Base-by-base conservation (phyloP, 495 filamentous ascomycete genomes). In the Melanomma pulvis-pyrius region DNA sequence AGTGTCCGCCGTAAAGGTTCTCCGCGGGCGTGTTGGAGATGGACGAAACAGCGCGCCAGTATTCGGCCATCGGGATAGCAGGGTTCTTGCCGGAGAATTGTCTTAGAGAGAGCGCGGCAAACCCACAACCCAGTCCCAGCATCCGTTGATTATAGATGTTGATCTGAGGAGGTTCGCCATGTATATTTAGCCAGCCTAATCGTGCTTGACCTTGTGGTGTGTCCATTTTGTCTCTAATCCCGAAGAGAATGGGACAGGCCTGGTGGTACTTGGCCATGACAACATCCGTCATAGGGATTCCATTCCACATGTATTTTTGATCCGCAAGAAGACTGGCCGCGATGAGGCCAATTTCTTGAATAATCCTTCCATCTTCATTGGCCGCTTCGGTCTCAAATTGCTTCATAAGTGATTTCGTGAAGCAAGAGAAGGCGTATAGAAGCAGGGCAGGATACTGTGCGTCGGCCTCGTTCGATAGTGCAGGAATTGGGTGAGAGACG, bases 181-280 rank as follows among this genome's bases (percentile, higher is more conserved):
- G 77, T 13, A 72, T 82, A 63, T 81, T 84, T 71, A 74, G 74
- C 92, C 92, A 97, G 3, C 93, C 93, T 1, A 97, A 74, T n/a
- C 85, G 82, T 34, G 73, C 68, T 8, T 85, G 82, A 5, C 92
- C 92, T 21, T 81, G 79, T 49, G 88, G 82, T 0, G 89, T 96
- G 54, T 84, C 88, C 68, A 96, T 90, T 52, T 80, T 84, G 34
- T 90, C 93, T 22, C 83, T 82, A 70, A 92, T 87, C 21, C 96
- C 96, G 75, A 90, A 98, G 12, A 99, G 80, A 12, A 92, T 88
- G 3, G 96, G 93, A 71, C 92, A 96, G 26, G 85, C 81, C 5
- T 88, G 80, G 44, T 90, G 86, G 65, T 91, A 88, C 74, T 98
- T 97, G 29, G 94, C 92, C 73, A 96, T 84, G 22, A 98, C 76